Evolutionary conservation across 257 asterid species (phyloP), one percentile per base, ranked within the genome.

Genomic region (Capsicum rhomboideum): DNA sequence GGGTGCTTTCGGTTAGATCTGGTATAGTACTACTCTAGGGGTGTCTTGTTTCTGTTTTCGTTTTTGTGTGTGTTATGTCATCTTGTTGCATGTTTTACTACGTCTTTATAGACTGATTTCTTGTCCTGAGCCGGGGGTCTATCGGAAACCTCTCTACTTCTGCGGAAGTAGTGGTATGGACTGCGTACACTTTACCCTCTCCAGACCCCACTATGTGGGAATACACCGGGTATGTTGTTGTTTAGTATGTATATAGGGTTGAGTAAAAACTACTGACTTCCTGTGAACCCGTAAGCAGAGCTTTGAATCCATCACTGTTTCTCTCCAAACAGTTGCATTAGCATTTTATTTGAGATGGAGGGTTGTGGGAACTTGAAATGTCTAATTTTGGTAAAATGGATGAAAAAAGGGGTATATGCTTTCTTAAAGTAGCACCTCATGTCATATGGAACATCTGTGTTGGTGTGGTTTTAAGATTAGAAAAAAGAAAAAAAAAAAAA

Each of bases 371-470:
- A 31, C 77, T 31, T 67, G 77, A 34, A 67, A 67, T 67, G 50
- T 67, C 75, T 67, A 67, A 67, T 67, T 31, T 67, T 17, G 77
- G 49, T 67, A 23, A 29, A 67, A 67, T 31, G 77, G 26, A 34
- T 31, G 26, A n/a, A 17, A 18, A 34, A 67, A 67, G 77, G 49
- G 77, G 10, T 18, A 14, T 34, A 34, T 31, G 23, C 77, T 67
- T 67, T 26, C 37, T 12, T 23, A 26, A 61, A 23, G 68, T 61
- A 10, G 26, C 2, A 64, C 50, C 50, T 67, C 77, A 34, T 34
- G 8, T 67, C 77, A 67, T 67, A 34, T 67, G 77, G 34, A 67
- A 34, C 77, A 67, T 67, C 49, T 14, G 34, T 17, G 23, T 34
- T 67, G 77, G 77, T 17, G 77, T 6, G 34, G 13, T 29, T 28